Conservation (phyloP, 352 stramenopile genomes). For the Elongisporangium anandrum region DNA sequence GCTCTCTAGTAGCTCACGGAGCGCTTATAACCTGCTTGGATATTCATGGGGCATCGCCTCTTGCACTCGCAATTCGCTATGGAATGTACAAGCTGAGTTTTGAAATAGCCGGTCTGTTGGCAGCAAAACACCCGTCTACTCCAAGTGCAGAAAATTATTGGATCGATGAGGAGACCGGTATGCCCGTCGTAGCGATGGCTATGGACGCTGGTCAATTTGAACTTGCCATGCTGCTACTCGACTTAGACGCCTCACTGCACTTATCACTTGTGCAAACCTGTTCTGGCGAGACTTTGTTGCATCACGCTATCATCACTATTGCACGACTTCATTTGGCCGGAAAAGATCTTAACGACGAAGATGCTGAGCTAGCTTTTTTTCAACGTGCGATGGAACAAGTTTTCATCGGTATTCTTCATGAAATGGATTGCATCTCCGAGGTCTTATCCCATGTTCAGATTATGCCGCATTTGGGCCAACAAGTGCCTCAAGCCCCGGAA, state of each 20-base stretch:
- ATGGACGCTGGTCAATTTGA: slow-evolving; percentile 59
- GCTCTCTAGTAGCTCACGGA: slow-evolving; percentile 39
- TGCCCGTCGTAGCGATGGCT: slow-evolving; percentile 37
- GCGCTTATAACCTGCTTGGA: slow-evolving; percentile 40
- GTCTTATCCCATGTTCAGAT: background rate
- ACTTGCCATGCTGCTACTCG: slow-evolving; percentile 47
- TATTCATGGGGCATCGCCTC: slow-evolving; percentile 23
- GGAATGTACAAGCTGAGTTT: slow-evolving; percentile 53
- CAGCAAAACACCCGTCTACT: slow-evolving; percentile 1
- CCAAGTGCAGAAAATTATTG: slow-evolving; percentile 13
- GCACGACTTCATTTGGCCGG: background rate
- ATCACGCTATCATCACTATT: background rate
- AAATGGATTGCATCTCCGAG: background rate
- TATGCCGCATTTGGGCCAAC: background rate
- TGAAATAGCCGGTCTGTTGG: slow-evolving; percentile 10
- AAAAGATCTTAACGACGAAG: background rate
- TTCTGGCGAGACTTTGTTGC: background rate
- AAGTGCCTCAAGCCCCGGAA: background rate
- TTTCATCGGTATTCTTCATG: background rate
- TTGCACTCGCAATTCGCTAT: slow-evolving; percentile 51
- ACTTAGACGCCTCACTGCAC: slow-evolving; percentile 7
- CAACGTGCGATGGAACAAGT: background rate
- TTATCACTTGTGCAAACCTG: slow-evolving; percentile 2
- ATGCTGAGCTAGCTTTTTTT: background rate
- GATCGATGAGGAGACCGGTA: slow-evolving; percentile 46